A percentile compares a stretch with the other conserved stretches of the same genome.
Conservation (phyloP, 2,329 filamentous ascomycete genomes). For the Nigrospora osmanthi region DNA sequence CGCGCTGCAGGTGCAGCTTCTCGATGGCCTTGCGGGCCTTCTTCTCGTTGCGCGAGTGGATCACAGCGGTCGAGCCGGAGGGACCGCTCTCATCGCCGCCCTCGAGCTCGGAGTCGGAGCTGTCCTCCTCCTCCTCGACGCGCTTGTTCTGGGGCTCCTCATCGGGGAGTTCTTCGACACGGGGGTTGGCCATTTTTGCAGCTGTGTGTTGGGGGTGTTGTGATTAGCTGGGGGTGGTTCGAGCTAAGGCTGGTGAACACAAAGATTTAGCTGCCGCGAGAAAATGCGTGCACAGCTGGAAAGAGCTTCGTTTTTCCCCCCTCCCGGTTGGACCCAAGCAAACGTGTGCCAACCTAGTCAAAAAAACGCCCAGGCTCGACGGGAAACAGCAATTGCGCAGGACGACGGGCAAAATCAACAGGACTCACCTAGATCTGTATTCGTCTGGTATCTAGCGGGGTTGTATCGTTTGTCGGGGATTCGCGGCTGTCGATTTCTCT, state of each 20-base stretch:
- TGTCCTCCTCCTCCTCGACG: slow-evolving; percentile 62
- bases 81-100: slow-evolving; percentile 54
- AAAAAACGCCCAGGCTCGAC: no score
- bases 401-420: not conserved
- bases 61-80: slow-evolving; percentile 78
- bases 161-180: slow-evolving; percentile 95
- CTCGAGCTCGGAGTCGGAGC: slow-evolving; percentile 72
- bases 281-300: not conserved
- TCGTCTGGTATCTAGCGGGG: slow-evolving; percentile 4
- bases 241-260: not conserved
- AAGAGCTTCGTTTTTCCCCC: no score
- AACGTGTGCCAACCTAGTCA: no score
- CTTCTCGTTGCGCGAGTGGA: slow-evolving; percentile 99
- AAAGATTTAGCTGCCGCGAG: not conserved
- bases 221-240: slow-evolving; percentile 10
- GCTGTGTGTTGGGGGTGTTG: slow-evolving; percentile 33
- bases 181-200: slow-evolving; percentile 78
- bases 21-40: slow-evolving; percentile 99
- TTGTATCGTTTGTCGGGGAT: slow-evolving; percentile 5
- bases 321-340: no score
- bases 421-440: slow-evolving; percentile 2
- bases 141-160: slow-evolving; percentile 78
- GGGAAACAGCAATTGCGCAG: no score
- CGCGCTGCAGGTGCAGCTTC: slow-evolving; percentile 94
- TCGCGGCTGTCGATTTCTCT: slow-evolving; percentile 1